These are phyloP conservation scores for Neltuma alba DNA, from an alignment of 306 rosid species.

Conservation along the genomic window DNA sequence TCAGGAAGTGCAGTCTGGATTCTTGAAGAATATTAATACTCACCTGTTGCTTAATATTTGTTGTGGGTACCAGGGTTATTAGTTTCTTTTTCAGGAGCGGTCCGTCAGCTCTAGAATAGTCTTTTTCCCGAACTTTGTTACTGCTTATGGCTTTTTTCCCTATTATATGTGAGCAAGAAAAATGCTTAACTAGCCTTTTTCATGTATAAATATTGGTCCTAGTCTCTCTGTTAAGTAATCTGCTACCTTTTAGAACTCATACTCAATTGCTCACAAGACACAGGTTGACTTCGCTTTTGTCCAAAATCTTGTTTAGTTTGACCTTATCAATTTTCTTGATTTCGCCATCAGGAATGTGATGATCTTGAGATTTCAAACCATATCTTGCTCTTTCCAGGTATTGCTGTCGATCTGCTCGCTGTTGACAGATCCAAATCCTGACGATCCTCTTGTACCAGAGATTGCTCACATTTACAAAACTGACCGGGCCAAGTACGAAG, in stretches of 20 bases:
- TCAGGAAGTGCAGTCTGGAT: not conserved
- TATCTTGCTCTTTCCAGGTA: not conserved
- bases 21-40: not conserved
- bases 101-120: not conserved
- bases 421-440: slow-evolving; percentile 1
- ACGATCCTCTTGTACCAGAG: slow-evolving; percentile 1
- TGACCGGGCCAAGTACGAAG: slow-evolving; percentile 7
- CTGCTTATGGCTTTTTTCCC: not conserved
- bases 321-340: not conserved
- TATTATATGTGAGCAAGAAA: not conserved
- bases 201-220: not conserved
- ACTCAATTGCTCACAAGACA: not conserved
- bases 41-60: not conserved
- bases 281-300: not conserved
- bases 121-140: not conserved
- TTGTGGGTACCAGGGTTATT: not conserved
- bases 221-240: not conserved
- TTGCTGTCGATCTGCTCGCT: slow-evolving; percentile 4
- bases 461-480: slow-evolving; percentile 6
- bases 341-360: not conserved
- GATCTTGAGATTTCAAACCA: not conserved
- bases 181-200: not conserved
- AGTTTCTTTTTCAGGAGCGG: not conserved
- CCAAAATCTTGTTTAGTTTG: not conserved
- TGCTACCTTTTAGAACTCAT: not conserved